phyloP scores from a whole-genome alignment of 192 early-diverging fungal species.

The Mycoemilia scoparia region DNA sequence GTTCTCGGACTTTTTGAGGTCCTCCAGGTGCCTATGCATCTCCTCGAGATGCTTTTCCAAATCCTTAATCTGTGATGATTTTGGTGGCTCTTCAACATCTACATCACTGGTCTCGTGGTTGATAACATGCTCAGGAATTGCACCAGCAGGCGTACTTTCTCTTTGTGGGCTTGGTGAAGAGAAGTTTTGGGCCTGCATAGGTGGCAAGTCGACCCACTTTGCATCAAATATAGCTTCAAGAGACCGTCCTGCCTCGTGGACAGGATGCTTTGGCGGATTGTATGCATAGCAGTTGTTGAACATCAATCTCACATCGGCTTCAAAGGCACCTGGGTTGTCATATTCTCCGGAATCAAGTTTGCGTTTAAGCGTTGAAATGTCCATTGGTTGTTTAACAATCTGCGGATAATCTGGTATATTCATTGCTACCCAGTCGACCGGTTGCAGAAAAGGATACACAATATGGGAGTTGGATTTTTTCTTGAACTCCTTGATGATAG shows the following conservation, averaged over 20 bases:
- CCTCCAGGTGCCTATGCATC: constrained; percentile 28
- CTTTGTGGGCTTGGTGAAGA: constrained; percentile 2
- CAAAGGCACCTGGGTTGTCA: constrained; percentile 40
- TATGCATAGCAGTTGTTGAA: constrained; percentile 73
- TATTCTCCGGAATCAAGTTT: constrained; percentile 54
- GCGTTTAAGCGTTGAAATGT: constrained; percentile 56
- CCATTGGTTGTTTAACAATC: constrained; percentile 80
- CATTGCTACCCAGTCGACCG: constrained; percentile 71
- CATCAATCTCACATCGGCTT: constrained; percentile 60
- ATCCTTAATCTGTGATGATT: constrained; percentile 20
- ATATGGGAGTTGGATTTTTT: constrained; percentile 49
- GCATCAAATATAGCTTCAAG: constrained; percentile 62
- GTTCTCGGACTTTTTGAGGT: constrained; percentile 5
- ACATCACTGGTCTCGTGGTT: constrained; percentile 25
- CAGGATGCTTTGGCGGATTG: constrained; percentile 46
- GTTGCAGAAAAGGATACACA: constrained; percentile 54
- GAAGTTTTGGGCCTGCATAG: constrained; percentile 11
- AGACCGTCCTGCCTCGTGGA: constrained; percentile 49
- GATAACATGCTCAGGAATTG: constrained; percentile 13
- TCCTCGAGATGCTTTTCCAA: constrained; percentile 25
- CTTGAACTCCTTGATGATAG: constrained; percentile 41
- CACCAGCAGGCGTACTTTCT: neutral
- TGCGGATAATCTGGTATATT: constrained; percentile 73
- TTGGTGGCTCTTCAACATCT: constrained; percentile 14
- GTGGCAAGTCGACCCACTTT: constrained; percentile 45